Evolutionary conservation across 805 yeast species (phyloP), one percentile per base, ranked within the genome.

Genomic region (Kluyveromyces nonfermentans): DNA sequence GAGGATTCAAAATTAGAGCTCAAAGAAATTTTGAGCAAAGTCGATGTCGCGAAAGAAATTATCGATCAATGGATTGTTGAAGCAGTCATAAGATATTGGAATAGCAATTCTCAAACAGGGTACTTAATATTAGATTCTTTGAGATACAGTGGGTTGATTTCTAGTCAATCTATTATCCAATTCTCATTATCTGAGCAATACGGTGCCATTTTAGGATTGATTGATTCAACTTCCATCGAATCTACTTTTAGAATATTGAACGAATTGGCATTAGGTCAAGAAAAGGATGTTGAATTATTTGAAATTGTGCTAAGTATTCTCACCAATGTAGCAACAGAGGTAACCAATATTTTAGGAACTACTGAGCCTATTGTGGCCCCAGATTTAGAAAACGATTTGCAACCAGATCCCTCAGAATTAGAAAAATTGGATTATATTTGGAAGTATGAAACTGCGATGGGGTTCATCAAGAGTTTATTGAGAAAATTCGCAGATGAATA

Each of bases 31-130:
- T 53, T 62, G 25, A 57, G 53, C 14, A 57, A 55, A 39, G 41
- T 62, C 35, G 60, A 54, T 16, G 54, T 54, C 4, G 64, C 60
- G 22, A 50, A 50, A 12, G 54, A 54, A 5, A 54, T 59, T 14
- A 63, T 67, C 44, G 69, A 70, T 43, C 41, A 45, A 17, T 71
- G 72, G 70, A 69, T 77, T 9, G 71, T 82, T 35, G 74, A 71
- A 20, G 72, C 81, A 1, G 76, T 82, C 2, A 55, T 84, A 33
- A 65, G 75, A 38, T 77, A 74, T 54, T 84, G 94, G 93, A 71
- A 72, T 45, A 66, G 69, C 37, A 78, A 80, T 46, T 81, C 84
- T 1, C 75, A 80, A 54, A 75, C 77, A 42, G 93, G 85, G 1
- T 75, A 69, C 44, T 64, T 81, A 46, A 74, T 82, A 9, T 59